These are phyloP conservation scores for Caloboletus inedulis DNA, from an alignment of 1,284 basidiomycete genomes.

Conservation along the genomic window DNA sequence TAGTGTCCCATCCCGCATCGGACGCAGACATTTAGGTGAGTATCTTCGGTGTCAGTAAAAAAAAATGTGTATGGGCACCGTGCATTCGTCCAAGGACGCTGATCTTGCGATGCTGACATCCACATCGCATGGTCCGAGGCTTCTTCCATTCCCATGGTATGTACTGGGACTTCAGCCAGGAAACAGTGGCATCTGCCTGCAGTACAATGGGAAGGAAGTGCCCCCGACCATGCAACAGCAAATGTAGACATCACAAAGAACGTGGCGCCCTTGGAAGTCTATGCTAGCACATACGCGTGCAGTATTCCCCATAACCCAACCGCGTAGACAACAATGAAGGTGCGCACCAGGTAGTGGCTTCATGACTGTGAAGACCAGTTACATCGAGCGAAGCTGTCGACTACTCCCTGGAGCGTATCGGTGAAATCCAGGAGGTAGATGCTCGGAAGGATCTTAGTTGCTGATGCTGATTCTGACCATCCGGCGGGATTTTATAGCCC, in stretches of 20 bases:
- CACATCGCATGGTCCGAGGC: constrained; percentile 37
- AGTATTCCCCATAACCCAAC: constrained; percentile 22
- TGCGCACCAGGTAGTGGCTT: constrained; percentile 17
- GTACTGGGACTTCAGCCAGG: constrained; percentile 35
- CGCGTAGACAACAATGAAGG: constrained; percentile 4
- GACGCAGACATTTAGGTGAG: constrained; percentile 8
- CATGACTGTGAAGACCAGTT: not conserved
- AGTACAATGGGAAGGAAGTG: constrained; percentile 40
- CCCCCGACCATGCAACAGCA: constrained; percentile 36
- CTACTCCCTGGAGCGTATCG: not conserved
- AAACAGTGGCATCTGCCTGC: constrained; percentile 31
- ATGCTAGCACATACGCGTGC: not conserved
- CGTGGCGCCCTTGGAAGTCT: constrained; percentile 18
- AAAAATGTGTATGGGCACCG: not conserved
- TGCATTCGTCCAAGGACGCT: constrained; percentile 11
- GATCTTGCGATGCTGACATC: constrained; percentile 26
- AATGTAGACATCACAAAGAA: constrained; percentile 19
- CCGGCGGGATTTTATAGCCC: constrained; percentile 26
- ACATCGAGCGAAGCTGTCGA: not conserved
- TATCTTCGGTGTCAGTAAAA: not conserved
- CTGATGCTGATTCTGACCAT: constrained; percentile 17
- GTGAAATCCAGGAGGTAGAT: constrained; percentile 7
- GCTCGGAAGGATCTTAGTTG: constrained; percentile 5
- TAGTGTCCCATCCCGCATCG: not conserved
- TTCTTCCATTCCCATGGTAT: constrained; percentile 48